These are phyloP conservation scores for Pelargonium australe DNA, from an alignment of 441 rosid species.

Conservation along the genomic window DNA sequence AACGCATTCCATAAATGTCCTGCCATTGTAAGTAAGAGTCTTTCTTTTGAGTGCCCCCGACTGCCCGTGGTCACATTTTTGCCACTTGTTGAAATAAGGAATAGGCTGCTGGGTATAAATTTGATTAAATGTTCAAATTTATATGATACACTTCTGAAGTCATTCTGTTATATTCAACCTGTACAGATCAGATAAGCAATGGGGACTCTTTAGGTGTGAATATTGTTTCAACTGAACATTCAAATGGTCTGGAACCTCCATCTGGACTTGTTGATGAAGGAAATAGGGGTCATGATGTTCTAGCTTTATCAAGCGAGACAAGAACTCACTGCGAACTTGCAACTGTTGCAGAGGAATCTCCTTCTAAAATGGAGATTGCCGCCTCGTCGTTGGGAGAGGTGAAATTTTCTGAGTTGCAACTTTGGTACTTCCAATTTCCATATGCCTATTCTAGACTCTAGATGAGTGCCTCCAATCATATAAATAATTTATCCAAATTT, in stretches of 20 bases:
- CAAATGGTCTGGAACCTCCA: slow-evolving; percentile 26
- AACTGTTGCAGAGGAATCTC: slow-evolving; percentile 26
- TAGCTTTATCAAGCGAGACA: slow-evolving; percentile 26
- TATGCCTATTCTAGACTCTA: slow-evolving; percentile 58
- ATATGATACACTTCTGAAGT: slow-evolving; percentile 1
- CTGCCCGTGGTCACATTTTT: no score
- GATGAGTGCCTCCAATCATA: slow-evolving; percentile 64
- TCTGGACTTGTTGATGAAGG: slow-evolving; percentile 26
- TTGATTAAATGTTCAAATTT: background rate
- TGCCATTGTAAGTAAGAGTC: no score
- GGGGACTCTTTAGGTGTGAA: slow-evolving; percentile 26
- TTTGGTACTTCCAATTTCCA: slow-evolving; percentile 42
- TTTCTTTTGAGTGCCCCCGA: no score
- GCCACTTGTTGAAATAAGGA: no score
- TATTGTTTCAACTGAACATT: slow-evolving; percentile 20
- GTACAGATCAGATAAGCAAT: slow-evolving; percentile 27
- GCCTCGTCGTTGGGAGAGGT: slow-evolving; percentile 74
- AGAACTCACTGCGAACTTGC: slow-evolving; percentile 28
- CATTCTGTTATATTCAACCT: slow-evolving; percentile 17
- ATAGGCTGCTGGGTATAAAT: no score
- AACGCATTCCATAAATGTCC: no score
- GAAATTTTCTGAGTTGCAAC: slow-evolving; percentile 62
- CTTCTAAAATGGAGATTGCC: slow-evolving; percentile 56
- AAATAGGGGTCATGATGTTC: slow-evolving; percentile 24
- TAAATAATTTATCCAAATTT: slow-evolving; percentile 66